A percentile compares a stretch with the other conserved stretches of the same genome.
phyloP scores from a whole-genome alignment of 1,139 yeast genomes.

The Debaryomyces nepalensis region DNA sequence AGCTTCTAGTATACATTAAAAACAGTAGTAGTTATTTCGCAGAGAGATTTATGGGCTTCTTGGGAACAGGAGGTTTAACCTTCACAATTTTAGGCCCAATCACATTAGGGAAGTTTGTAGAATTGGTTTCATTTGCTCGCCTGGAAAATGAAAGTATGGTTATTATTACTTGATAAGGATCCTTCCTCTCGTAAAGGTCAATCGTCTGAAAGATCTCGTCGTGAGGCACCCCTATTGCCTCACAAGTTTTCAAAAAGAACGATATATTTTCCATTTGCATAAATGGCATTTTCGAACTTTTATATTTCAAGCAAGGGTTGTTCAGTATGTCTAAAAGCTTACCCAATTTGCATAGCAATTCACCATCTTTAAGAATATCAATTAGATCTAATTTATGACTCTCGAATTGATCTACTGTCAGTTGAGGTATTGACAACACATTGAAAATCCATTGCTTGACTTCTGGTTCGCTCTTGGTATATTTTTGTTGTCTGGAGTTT shows the following conservation, averaged over 20 bases:
- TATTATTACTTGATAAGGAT: conserved; percentile 77
- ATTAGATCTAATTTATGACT: conserved; percentile 39
- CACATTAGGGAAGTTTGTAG: conserved; percentile 26
- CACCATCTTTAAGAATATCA: conserved; percentile 67
- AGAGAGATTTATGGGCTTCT: conserved; percentile 34
- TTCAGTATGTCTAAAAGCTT: conserved; percentile 38
- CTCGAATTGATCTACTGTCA: conserved; percentile 20
- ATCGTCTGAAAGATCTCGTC: conserved; percentile 85
- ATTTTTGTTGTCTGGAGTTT: conserved; percentile 52
- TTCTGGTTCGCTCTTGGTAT: conserved; percentile 48
- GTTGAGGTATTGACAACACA: conserved; percentile 29
- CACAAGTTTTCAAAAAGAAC: conserved; percentile 65
- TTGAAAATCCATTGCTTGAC: conserved; percentile 55
- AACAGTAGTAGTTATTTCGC: background rate
- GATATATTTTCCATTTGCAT: conserved; percentile 89
- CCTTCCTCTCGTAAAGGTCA: conserved; percentile 73
- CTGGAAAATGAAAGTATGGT: conserved; percentile 77
- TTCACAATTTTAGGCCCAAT: conserved; percentile 45
- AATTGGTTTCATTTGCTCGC: conserved; percentile 41
- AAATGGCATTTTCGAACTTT: conserved; percentile 77
- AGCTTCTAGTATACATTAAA: background rate
- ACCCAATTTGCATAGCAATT: conserved; percentile 59
- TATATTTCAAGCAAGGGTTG: conserved; percentile 52
- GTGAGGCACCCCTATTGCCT: conserved; percentile 71
- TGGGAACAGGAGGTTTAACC: conserved; percentile 43